Percentiles rank a stretch among this genome's conserved stretches.
phyloP scores from a whole-genome alignment of 768 basidiomycete species.

The Paxillus rubicundulus region DNA sequence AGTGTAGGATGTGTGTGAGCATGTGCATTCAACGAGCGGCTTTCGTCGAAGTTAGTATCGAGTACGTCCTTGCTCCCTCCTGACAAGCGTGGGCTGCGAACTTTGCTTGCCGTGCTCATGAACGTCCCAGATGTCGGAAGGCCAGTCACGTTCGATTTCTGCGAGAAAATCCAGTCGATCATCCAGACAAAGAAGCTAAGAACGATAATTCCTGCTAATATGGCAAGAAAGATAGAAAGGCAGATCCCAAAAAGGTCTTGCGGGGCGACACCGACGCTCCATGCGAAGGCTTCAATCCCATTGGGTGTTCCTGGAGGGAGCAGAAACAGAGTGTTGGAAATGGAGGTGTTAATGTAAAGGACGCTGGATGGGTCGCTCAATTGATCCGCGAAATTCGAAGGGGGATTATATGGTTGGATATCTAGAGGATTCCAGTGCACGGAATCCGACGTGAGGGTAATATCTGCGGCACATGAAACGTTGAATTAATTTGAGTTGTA shows the following conservation, averaged over 20 bases:
- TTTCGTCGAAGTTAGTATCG: conserved; percentile 34
- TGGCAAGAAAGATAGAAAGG: conserved; percentile 77
- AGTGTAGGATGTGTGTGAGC: conserved; percentile 21
- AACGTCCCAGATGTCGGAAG: conserved; percentile 18
- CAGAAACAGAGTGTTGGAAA: conserved; percentile 72
- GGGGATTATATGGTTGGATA: conserved; percentile 57
- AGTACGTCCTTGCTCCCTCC: conserved; percentile 51
- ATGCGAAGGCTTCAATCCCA: conserved; percentile 84
- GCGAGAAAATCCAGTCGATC: conserved; percentile 53
- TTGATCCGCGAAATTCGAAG: conserved; percentile 71
- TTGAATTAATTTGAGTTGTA: conserved; percentile 8
- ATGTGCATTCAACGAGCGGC: conserved; percentile 27
- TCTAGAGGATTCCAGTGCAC: conserved; percentile 68
- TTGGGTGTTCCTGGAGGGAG: conserved; percentile 54
- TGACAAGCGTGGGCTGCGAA: conserved; percentile 42
- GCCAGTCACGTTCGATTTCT: conserved; percentile 13
- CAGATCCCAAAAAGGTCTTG: conserved; percentile 82
- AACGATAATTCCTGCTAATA: conserved; percentile 68
- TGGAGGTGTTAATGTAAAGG: conserved; percentile 67
- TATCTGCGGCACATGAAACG: conserved; percentile 46
- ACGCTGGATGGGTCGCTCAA: conserved; percentile 67
- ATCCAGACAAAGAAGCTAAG: conserved; percentile 72
- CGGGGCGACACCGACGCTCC: conserved; percentile 77
- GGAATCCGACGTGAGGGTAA: conserved; percentile 59
- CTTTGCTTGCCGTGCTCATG: conserved; percentile 13